phyloP scores from a whole-genome alignment of 1,139 yeast species.

The Kodamaea sp. region DNA sequence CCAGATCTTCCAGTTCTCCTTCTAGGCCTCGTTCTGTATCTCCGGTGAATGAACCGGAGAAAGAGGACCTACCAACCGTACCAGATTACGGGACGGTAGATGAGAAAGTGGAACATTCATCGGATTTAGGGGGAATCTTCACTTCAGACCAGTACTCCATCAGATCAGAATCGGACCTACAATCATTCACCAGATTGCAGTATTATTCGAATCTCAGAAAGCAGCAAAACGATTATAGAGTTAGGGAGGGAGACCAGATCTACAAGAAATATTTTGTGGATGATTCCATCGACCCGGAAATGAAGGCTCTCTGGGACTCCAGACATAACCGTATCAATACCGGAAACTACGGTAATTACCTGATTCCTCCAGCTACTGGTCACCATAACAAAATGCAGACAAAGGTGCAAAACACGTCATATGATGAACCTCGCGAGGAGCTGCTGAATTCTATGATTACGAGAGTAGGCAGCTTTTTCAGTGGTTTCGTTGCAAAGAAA shows the following conservation, averaged over 20 bases:
- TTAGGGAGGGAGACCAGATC: constrained; percentile 51
- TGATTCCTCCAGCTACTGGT: too few relatives aligned
- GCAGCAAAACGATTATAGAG: constrained; percentile 40
- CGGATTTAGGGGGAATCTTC: neutral
- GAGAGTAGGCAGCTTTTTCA: too few relatives aligned
- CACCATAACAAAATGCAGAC: too few relatives aligned
- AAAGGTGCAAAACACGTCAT: too few relatives aligned
- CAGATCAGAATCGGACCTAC: constrained; percentile 6
- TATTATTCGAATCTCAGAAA: constrained; percentile 15
- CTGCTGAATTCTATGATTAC: too few relatives aligned
- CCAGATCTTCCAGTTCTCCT: neutral
- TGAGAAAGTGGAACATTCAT: neutral
- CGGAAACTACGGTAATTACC: too few relatives aligned
- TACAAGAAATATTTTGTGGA: constrained; percentile 42
- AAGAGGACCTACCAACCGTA: neutral
- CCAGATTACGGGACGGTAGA: neutral
- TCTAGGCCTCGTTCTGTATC: too few relatives aligned
- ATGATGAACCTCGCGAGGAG: too few relatives aligned
- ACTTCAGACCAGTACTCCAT: neutral
- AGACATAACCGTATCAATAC: constrained; percentile 36
- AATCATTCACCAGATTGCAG: constrained; percentile 13
- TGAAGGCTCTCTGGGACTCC: constrained; percentile 51
- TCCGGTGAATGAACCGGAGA: neutral
- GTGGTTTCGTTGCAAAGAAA: constrained; percentile 5
- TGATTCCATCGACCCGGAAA: constrained; percentile 51